Evolutionary conservation across 257 asterid species (phyloP), one percentile per base, ranked within the genome.

Genomic region (Gentiana dahurica): DNA sequence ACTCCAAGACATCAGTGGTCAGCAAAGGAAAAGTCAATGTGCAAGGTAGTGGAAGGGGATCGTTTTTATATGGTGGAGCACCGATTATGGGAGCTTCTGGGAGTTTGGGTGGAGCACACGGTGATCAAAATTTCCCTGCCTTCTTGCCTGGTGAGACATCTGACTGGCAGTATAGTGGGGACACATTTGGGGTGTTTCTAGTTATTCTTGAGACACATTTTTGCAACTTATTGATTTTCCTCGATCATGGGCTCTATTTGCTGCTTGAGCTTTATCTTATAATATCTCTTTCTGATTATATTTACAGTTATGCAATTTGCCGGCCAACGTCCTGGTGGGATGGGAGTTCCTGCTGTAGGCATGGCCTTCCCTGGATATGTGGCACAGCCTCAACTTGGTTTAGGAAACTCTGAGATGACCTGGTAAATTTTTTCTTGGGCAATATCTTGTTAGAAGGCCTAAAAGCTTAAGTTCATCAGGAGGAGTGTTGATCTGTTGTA

Each of bases 331-430:
- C 91, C 94, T 12, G 83, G 99, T 36, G 96, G 99, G 48, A 77
- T 92, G 12, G 95, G 98, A 63, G 96, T 90, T 71, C 99, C 99
- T 73, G 96, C 99, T 66, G 94, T 92, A 68, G 99, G 97, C 75
- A 92, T 92, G 99, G 99, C 97, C 47, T 88, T 81, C 72, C 99
- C 99, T 55, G 99, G 97, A 74, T 92, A 88, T 73, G 95, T 92
- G 65, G 94, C 65, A 64, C 84, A 80, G 55, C 89, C 95, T 49
- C 93, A 86, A 63, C 95, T 93, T 60, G 64, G 71, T 37, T 34
- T 73, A 59, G 98, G 97, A 66, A 88, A 77, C 72, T 86, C 99
- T n/a, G 97, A 92, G 72, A 92, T 92, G 99, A 92, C 99, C 41
- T 92, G 99, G 99, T 88, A 85, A 41, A 38, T n/a, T n/a, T 12